Base-by-base conservation (phyloP, 2,329 filamentous ascomycete genomes). In the Pyrenophora tritici-repentis region DNA sequence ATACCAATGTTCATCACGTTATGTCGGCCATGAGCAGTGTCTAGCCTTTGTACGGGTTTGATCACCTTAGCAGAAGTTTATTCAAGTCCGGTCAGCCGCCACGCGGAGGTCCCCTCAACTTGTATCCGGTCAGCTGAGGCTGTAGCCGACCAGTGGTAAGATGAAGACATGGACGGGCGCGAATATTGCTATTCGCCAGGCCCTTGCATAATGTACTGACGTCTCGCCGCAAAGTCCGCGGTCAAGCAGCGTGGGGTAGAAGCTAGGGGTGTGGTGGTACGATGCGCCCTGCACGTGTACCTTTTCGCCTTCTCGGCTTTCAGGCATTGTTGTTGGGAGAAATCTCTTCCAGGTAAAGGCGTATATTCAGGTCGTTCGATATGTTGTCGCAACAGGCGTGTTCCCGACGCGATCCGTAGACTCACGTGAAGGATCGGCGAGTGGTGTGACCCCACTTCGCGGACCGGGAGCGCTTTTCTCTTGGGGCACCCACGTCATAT, bases 401-500 rank as follows among this genome's bases (percentile, higher is more conserved):
- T 47, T 47, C 24, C 20, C 26, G 26, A 20, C n/a, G 42, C 14
- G 45, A 49, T 40, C 14, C 37, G 34, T 42, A 42, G 42, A 9
- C 42, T 34, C 37, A 37, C 32, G 12, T 29, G 36, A 39, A 32
- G 32, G 47, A 39, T 50, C 39, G 47, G 10, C 44, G 45, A 40
- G 55, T 56, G 55, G 52, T 56, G 48, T 53, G 55, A 58, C 56
- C 47, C 56, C 56, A 59, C 56, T 45, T 35, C 32, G 34, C 44
- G 36, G 43, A 44, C 46, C 50, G 42, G 53, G 56, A 55, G 58
- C 53, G 53, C 42, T 57, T 47, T 50, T 59, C 50, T 54, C 47
- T 44, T 31, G 42, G 49, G 42, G 18, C 44, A 47, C 56, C 56
- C 53, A 61, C 59, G 59, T 61, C 59, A 61, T 59, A 35, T 44